These are phyloP conservation scores for Salix koriyanagi DNA, from an alignment of 345 rosid species.

Conservation along the genomic window DNA sequence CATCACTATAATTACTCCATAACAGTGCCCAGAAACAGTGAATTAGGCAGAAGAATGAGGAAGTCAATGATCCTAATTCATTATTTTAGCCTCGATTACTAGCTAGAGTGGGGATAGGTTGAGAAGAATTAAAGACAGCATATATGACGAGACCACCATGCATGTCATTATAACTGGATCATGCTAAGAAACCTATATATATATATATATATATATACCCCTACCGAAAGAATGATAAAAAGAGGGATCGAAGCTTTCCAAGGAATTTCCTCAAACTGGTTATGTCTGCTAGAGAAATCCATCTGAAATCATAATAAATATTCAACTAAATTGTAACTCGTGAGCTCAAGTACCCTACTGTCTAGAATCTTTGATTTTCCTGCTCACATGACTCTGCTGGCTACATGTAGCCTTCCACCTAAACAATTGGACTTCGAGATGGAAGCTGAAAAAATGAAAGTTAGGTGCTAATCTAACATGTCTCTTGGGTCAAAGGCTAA, in stretches of 20 bases:
- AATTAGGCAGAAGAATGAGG: conserved; percentile 20
- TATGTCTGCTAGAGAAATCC: background rate
- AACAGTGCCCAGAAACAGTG: conserved; percentile 5
- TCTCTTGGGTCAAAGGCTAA: conserved; percentile 14
- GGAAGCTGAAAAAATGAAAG: background rate
- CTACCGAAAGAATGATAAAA: background rate
- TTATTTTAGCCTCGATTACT: conserved; percentile 12
- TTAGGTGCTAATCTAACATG: background rate
- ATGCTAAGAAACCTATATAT: background rate
- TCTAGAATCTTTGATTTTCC: background rate
- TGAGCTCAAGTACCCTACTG: background rate
- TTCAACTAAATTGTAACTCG: background rate
- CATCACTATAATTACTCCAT: conserved; percentile 26
- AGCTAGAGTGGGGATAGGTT: conserved; percentile 18
- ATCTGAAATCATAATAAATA: background rate
- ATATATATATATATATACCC: too few relatives aligned
- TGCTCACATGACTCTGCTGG: background rate
- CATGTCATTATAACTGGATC: background rate
- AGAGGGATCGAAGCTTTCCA: background rate
- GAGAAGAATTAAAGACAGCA: background rate
- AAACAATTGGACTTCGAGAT: background rate
- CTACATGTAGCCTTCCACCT: background rate
- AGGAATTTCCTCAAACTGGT: background rate
- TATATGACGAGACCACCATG: background rate
- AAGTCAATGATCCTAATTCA: conserved; percentile 29